Evolutionary conservation across 495 filamentous ascomycete species (phyloP), one percentile per base, ranked within the genome.

Genomic region (Glutinoglossum americanum): DNA sequence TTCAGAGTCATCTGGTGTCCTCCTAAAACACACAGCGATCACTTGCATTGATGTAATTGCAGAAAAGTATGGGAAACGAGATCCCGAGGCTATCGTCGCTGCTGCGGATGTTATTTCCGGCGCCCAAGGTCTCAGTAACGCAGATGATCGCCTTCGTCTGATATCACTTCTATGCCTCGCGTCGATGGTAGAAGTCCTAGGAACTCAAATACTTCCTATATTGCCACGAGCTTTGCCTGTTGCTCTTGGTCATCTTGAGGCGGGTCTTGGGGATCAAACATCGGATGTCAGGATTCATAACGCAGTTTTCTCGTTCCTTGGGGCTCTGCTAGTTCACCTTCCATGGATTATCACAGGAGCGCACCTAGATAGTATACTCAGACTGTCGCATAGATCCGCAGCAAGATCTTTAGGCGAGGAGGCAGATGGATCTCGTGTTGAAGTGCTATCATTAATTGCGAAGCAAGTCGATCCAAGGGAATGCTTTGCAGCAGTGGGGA

Each of bases 21-120:
- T 79, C 37, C 78, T 92, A 64, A 90, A 87, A 68, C 83, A 83
- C 62, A 83, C 82, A 28, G 85, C 89, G 5, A 75, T 97, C 44
- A 76, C 78, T 41, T 97, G 92, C 63, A 84, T 95, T 53, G 87
- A 95, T 69, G 81, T 82, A 62, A 89, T 97, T 55, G 78, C 85
- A 9, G 87, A 93, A 69, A 85, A 85, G 65, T 95, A 93, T 65
- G 92, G 92, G 56, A 90, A 89, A 69, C 87, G 84, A 64, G 84
- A 90, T 62, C 72, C 80, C 0, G 79, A 79, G 59, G 81, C 81
- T 55, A 73, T 84, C 26, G 68, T 75, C 26, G 56, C 66, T 30
- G 80, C 87, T 26, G 85, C 87, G 11, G 71, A 79, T 54, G 80
- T 83, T 7, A 82, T 97, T 64, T 80, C 84, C n/a, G 79, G 86